phyloP scores from a whole-genome alignment of 768 basidiomycete genomes.

The Coprinopsis strossmayeri region DNA sequence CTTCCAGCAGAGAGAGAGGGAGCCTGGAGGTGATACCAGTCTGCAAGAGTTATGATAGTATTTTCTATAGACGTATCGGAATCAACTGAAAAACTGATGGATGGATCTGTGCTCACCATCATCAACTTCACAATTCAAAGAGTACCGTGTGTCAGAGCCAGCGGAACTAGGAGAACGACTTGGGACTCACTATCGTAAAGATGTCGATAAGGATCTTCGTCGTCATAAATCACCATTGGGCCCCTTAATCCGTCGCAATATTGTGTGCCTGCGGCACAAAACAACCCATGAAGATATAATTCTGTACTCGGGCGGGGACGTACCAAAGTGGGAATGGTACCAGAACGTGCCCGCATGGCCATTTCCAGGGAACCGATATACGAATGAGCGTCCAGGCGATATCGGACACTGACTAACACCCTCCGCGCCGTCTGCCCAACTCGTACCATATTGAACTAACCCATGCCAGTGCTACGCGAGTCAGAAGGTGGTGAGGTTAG shows the following conservation, averaged over 20 bases:
- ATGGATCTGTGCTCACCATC: too few species aligned
- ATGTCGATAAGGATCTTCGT: conserved; percentile 17
- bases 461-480: conserved; percentile 40
- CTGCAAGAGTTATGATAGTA: conserved; percentile 24
- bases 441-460: conserved; percentile 26
- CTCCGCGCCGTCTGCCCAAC: conserved; percentile 32
- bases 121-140: too few species aligned
- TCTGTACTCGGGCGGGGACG: not conserved
- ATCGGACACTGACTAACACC: conserved; percentile 37
- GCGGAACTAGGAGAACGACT: too few species aligned
- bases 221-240: conserved; percentile 27
- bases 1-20: conserved; percentile 11
- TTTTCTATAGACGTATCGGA: too few species aligned
- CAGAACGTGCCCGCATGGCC: conserved; percentile 38
- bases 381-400: conserved; percentile 27
- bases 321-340: conserved; percentile 22
- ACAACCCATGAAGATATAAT: too few species aligned
- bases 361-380: conserved; percentile 26
- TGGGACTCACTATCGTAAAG: conserved; percentile 17
- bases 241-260: conserved; percentile 45
- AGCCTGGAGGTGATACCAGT: conserved; percentile 10
- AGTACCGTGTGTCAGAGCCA: not conserved
- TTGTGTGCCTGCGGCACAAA: conserved; percentile 20
- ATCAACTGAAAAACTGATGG: too few species aligned
- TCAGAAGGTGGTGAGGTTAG: not conserved